Evolutionary conservation across 345 rosid genomes (phyloP), one percentile per base, ranked within the genome.

Genomic region (Melaleuca alternifolia): DNA sequence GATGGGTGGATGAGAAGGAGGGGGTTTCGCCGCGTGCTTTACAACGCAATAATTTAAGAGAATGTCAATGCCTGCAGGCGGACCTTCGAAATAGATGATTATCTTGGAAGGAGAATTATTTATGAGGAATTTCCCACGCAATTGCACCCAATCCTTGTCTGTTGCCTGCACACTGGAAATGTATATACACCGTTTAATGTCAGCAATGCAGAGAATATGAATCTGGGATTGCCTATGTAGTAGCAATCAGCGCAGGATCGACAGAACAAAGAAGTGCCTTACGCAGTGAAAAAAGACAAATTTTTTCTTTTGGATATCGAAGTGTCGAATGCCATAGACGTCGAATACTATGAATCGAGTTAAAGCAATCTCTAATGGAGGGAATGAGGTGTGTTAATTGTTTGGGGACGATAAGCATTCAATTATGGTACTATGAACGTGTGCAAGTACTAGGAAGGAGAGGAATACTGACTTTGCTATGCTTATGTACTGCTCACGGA

Each of bases 81-180:
- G 99, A 87, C 99, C 99, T 95, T 97, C 99, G 11, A 96, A 76
- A 89, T 95, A 97, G 85, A 96, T 91, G 65, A 96, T 92, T 26
- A 94, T 94, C 91, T 90, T 92, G 84, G 95, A 93, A 37, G 97
- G 96, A 41, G 94, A 91, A 81, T 94, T 97, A 90, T 97, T 97
- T 46, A 97, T 90, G 52, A 95, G 96, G 93, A 97, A 97, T 93
- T 95, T 95, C 37, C 99, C 99, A 54, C 92, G 90, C 91, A 97
- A 84, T 88, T 91, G 90, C 50, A 88, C 91, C 99, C 99, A 97
- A 82, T 94, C 94, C 87, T 91, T 93, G 86, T 93, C 95, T 24
- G 93, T 92, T 51, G 96, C 99, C 95, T 94, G 92, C 90, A 94
- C 90, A 89, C 99, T 97, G 54, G 21, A 85, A 20, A 71, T 37